Conservation (phyloP, 768 basidiomycete species). For the Lyophyllum shimeji region DNA sequence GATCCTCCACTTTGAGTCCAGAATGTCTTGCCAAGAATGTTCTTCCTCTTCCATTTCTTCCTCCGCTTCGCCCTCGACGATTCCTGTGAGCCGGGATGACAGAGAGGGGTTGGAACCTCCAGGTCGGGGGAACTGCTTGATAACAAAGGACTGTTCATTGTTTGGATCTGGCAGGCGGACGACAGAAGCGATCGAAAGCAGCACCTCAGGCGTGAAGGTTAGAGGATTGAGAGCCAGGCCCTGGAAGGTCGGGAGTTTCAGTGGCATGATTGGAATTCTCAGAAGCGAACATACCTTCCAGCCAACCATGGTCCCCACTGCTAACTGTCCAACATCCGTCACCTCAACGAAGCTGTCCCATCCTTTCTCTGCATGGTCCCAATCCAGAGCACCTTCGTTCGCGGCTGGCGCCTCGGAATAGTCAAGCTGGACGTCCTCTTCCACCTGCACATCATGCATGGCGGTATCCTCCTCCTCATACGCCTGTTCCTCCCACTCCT, state of each 20-base stretch:
- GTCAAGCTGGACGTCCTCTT: constrained; percentile 10
- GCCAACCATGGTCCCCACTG: constrained; percentile 34
- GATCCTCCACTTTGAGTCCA: constrained; percentile 19
- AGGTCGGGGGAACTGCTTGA: constrained; percentile 20
- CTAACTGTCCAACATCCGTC: constrained; percentile 23
- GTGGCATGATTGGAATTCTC: neutral
- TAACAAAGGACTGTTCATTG: constrained; percentile 7
- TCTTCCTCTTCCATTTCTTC: constrained; percentile 21
- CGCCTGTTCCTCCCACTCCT: constrained; percentile 9
- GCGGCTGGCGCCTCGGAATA: constrained; percentile 6
- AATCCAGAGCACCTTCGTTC: constrained; percentile 31
- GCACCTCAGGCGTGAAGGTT: constrained; percentile 59
- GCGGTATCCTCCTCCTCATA: constrained; percentile 1
- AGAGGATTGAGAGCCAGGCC: constrained; percentile 56
- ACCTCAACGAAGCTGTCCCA: constrained; percentile 29
- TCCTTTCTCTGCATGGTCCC: constrained; percentile 28
- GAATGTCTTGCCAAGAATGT: constrained; percentile 22
- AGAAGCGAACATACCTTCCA: constrained; percentile 44
- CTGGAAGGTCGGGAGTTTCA: constrained; percentile 29
- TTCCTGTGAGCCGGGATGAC: constrained; percentile 17
- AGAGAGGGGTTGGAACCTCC: constrained; percentile 18
- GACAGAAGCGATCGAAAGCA: constrained; percentile 49
- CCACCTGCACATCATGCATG: constrained; percentile 9
- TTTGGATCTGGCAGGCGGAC: constrained; percentile 13
- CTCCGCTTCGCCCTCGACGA: constrained; percentile 10